Evolutionary conservation across 1,284 basidiomycete genomes (phyloP), one percentile per base, ranked within the genome.

Genomic region (Boletellus deceptivus): DNA sequence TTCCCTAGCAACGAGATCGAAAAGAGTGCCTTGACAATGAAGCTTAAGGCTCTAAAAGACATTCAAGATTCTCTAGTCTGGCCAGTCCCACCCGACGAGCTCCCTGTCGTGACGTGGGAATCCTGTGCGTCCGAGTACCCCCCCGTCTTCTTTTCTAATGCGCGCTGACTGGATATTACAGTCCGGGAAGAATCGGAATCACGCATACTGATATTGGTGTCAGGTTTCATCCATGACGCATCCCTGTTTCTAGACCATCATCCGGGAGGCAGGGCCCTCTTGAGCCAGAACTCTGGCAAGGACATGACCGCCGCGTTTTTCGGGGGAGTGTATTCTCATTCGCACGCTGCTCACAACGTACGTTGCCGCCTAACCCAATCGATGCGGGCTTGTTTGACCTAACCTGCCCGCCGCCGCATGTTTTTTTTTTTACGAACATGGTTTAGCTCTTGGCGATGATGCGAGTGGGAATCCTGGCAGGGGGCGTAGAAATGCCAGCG

Each of bases 1-100:
- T 95, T 95, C 74, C 91, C 91, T 47, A 85, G 85, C 63, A 92
- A 93, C 70, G 92, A 94, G 70, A 86, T 95, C 65, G 72, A 77
- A 55, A 93, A 93, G 70, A 86, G 92, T 17, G 79, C 83, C 49
- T 76, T 91, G 61, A 83, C 84, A 14, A 94, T 94, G 92, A 80
- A 89, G 70, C 75, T 94, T 51, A 91, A 91, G 70, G 71, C 76
- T 60, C 74, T 93, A 48, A 83, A 86, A 61, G 69, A 74, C 49
- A 68, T 83, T 37, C 82, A 87, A 60, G 83, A 88, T 54, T 70
- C 75, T 9, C 71, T 95, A 52, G 55, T 70, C 35, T 94, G 91
- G 92, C 91, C 91, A 24, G 68, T 72, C 36, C 69, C 74, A 17
- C 64, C 75, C 1, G 82, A 84, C 56, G 74, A 86, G 43, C 76